A percentile compares a stretch with the other conserved stretches of the same genome.
These are phyloP conservation scores for Trametes hirsuta DNA, from an alignment of 1,284 basidiomycete species.

Conservation along the genomic window DNA sequence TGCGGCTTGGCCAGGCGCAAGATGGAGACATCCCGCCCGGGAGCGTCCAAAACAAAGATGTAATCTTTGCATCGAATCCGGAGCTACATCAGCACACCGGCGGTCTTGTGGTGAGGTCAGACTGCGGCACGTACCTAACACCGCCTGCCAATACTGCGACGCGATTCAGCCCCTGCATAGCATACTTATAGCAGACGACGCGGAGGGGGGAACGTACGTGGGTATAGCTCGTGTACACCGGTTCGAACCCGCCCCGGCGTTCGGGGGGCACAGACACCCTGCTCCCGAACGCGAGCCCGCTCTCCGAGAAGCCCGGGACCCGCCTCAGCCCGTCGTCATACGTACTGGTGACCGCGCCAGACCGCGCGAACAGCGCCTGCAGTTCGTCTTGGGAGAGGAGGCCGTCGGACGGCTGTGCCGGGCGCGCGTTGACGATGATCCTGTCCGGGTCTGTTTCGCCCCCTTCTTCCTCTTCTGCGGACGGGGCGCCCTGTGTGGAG, in stretches of 20 bases:
- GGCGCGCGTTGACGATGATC: conserved; percentile 79
- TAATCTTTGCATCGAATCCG: conserved; percentile 63
- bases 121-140: conserved; percentile 57
- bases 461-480: conserved; percentile 48
- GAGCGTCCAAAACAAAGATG: conserved; percentile 70
- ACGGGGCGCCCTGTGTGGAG: conserved; percentile 34
- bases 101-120: neutral
- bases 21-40: conserved; percentile 47
- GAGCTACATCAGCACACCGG: neutral
- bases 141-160: conserved; percentile 73
- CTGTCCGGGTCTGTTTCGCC: conserved; percentile 66
- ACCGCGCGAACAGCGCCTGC: conserved; percentile 48
- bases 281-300: conserved; percentile 51
- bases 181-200: neutral
- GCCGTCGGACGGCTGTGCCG: conserved; percentile 65
- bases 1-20: conserved; percentile 70
- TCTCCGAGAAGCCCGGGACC: conserved; percentile 22
- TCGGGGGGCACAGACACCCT: conserved; percentile 44
- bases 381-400: conserved; percentile 72
- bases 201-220: conserved; percentile 28
- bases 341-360: conserved; percentile 47
- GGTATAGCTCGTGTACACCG: conserved; percentile 81
- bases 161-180: neutral
- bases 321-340: conserved; percentile 56
- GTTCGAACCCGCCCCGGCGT: conserved; percentile 65